A percentile compares a stretch with the other conserved stretches of the same genome.
These are phyloP conservation scores for Plenodomus biglobosus DNA, from an alignment of 2,329 filamentous ascomycete genomes.

Conservation along the genomic window DNA sequence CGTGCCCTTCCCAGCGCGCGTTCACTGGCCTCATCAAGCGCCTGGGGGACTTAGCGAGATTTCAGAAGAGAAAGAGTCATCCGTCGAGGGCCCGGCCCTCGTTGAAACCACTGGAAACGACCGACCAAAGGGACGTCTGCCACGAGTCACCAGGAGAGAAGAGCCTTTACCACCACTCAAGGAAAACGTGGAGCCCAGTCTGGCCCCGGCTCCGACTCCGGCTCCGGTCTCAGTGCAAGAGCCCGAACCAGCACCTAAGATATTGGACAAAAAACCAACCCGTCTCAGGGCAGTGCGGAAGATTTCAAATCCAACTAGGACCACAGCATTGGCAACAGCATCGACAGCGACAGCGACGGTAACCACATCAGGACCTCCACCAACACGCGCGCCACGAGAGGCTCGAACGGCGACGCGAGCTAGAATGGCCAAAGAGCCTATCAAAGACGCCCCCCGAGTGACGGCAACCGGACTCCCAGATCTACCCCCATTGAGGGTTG, in stretches of 20 bases:
- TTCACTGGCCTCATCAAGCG: constrained; percentile 40
- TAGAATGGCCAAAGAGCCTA: constrained; percentile 26
- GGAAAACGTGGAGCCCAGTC: constrained; percentile 42
- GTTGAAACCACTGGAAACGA: constrained; percentile 53
- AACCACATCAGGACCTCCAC: constrained; percentile 32
- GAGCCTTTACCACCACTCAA: constrained; percentile 35
- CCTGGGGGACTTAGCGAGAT: constrained; percentile 44
- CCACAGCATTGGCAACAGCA: constrained; percentile 20
- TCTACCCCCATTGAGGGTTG: constrained; percentile 26
- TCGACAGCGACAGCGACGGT: constrained; percentile 29
- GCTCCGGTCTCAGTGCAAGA: constrained; percentile 30
- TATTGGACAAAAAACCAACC: constrained; percentile 41
- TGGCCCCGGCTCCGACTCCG: constrained; percentile 24
- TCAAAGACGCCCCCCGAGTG: constrained; percentile 21
- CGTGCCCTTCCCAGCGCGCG: constrained; percentile 47
- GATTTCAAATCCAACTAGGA: constrained; percentile 37
- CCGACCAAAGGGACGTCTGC: constrained; percentile 30
- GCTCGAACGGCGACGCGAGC: constrained; percentile 31
- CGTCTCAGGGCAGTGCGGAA: constrained; percentile 41
- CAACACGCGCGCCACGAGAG: constrained; percentile 33
- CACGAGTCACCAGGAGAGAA: constrained; percentile 25
- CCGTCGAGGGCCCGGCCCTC: constrained; percentile 44
- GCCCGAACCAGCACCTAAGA: constrained; percentile 28
- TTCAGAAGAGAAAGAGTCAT: constrained; percentile 45
- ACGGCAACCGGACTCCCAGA: constrained; percentile 28